Conservation (phyloP, 371 early-diverging fungal genomes). For the Catenaria anguillulae region DNA sequence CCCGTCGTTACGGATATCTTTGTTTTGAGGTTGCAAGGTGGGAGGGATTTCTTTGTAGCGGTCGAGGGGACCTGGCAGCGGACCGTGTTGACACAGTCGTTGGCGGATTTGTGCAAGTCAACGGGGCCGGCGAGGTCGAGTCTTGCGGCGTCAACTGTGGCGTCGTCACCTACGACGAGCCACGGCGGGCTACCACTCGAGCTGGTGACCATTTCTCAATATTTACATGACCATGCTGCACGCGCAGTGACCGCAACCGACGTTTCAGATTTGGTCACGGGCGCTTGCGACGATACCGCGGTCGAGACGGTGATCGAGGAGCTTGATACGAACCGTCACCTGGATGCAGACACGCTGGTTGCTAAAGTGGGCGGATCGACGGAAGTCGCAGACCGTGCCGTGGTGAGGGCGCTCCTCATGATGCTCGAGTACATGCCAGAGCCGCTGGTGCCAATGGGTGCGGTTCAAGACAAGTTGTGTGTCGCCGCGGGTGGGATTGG, state of each 20-base stretch:
- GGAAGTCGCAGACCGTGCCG: constrained; percentile 9
- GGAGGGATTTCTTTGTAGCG: constrained; percentile 68
- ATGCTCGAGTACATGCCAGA: constrained; percentile 58
- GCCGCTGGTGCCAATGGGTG: constrained; percentile 49
- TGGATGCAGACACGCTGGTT: constrained; percentile 41
- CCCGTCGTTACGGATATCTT: constrained; percentile 51
- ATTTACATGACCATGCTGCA: not conserved
- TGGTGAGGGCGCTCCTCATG: constrained; percentile 54
- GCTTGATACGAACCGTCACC: constrained; percentile 59
- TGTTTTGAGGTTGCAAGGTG: constrained; percentile 60
- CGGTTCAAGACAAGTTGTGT: constrained; percentile 47
- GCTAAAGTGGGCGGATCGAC: no score
- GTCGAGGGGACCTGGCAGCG: constrained; percentile 50
- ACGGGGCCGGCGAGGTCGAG: no score
- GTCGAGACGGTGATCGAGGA: constrained; percentile 58
- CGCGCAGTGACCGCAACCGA: not conserved
- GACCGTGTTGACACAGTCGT: constrained; percentile 54
- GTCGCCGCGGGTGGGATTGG: constrained; percentile 14
- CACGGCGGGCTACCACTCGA: not conserved
- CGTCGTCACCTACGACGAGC: not conserved
- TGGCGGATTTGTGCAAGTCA: constrained; percentile 44
- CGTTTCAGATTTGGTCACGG: not conserved
- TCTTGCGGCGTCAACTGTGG: not conserved
- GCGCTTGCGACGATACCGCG: constrained; percentile 33
- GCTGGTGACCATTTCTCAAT: not conserved